Evolutionary conservation across 2,329 filamentous ascomycete species (phyloP).

Genomic region (Aspergillus oerlinghausenensis): DNA sequence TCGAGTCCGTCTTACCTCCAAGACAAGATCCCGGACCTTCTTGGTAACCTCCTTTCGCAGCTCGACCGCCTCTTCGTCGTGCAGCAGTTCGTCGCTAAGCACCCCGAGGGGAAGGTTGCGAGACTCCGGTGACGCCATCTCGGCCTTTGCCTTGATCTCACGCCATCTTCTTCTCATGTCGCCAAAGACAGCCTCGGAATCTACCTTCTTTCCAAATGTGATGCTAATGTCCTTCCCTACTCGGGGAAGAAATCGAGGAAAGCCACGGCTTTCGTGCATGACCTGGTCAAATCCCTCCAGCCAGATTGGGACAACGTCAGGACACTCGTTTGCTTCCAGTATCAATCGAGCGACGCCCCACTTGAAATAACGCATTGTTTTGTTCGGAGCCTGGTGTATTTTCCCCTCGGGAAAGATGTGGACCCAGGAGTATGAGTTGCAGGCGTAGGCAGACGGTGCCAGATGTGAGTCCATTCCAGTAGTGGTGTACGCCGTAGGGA

Average conservation of each 20-base stretch:
- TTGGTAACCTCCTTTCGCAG: conserved; percentile 75
- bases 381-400: conserved; percentile 78
- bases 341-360: conserved; percentile 93
- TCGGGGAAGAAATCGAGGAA: conserved; percentile 76
- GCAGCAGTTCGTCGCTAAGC: conserved; percentile 61
- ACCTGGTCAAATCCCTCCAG: conserved; percentile 83
- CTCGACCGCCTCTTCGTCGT: conserved; percentile 68
- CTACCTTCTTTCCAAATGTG: conserved; percentile 63
- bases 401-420: conserved; percentile 96
- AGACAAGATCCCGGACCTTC: conserved; percentile 71
- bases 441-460: conserved; percentile 66
- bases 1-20: conserved; percentile 67
- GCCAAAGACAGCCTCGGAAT: conserved; percentile 70
- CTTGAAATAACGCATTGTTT: conserved; percentile 92
- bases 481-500: conserved; percentile 38
- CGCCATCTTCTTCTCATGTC: conserved; percentile 72
- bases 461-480: conserved; percentile 49
- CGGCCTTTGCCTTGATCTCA: conserved; percentile 53
- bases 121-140: conserved; percentile 40
- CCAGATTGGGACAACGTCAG: conserved; percentile 89
- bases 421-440: conserved; percentile 74
- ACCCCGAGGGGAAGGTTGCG: conserved; percentile 47
- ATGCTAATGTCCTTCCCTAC: conserved; percentile 59
- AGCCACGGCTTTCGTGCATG: conserved; percentile 79
- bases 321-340: conserved; percentile 79